phyloP scores from a whole-genome alignment of 2,329 filamentous ascomycete species.

The Massarina eburnea region DNA sequence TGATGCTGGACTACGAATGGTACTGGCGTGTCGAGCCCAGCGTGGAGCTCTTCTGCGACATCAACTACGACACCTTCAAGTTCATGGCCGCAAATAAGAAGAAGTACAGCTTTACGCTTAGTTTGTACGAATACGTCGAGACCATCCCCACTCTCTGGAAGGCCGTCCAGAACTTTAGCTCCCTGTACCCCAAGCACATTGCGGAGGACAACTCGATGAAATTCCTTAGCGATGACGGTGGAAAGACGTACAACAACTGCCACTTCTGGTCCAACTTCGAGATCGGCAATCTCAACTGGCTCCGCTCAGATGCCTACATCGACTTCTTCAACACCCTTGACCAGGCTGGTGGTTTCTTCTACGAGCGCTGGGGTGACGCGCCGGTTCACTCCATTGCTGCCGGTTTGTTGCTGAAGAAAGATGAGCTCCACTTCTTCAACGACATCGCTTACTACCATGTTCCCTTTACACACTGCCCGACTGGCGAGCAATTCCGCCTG shows the following conservation, averaged over 20 bases:
- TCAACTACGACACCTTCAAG: constrained; percentile 94
- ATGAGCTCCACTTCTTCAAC: constrained; percentile 97
- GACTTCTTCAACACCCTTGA: constrained; percentile 92
- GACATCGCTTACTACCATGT: constrained; percentile 98
- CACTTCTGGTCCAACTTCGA: constrained; percentile 99
- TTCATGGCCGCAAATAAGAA: constrained; percentile 95
- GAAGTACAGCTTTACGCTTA: constrained; percentile 97
- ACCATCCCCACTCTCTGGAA: constrained; percentile 97
- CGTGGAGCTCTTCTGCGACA: constrained; percentile 93
- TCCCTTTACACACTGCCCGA: constrained; percentile 96
- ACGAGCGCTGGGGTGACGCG: constrained; percentile 97
- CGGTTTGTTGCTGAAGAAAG: constrained; percentile 81
- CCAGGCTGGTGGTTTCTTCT: constrained; percentile 94
- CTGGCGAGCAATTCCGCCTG: constrained; percentile 78
- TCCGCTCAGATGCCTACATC: constrained; percentile 82
- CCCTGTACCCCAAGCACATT: constrained; percentile 86
- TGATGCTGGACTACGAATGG: constrained; percentile 97
- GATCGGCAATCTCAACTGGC: constrained; percentile 90
- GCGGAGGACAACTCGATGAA: constrained; percentile 80
- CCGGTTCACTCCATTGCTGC: constrained; percentile 98
- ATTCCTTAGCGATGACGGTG: constrained; percentile 88
- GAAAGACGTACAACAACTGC: constrained; percentile 93
- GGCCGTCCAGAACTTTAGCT: constrained; percentile 91
- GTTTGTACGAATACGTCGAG: constrained; percentile 93
- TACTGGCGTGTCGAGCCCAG: constrained; percentile 99